Conservation (phyloP, 2,329 filamentous ascomycete species). For the Teratosphaeria destructans region DNA sequence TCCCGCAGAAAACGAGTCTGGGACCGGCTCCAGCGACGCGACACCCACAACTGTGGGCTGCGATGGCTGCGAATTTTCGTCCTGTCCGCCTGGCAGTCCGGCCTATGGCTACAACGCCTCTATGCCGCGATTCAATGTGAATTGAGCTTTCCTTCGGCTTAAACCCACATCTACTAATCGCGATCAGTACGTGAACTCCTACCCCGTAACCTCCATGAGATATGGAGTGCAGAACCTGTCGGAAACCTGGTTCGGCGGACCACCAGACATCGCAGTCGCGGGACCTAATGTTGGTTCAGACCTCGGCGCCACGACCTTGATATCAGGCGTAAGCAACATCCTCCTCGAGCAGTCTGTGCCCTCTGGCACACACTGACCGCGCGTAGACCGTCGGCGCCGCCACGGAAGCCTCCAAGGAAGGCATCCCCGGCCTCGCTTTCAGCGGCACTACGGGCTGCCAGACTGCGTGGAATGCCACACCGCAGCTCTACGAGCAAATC, state of each 20-base stretch:
- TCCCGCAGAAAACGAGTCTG: conserved; percentile 57
- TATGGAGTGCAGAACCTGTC: conserved; percentile 51
- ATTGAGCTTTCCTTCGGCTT: background rate
- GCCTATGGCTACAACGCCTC: conserved; percentile 48
- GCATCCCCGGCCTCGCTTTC: conserved; percentile 60
- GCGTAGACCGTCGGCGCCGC: conserved; percentile 53
- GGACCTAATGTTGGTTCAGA: conserved; percentile 56
- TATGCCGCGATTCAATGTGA: conserved; percentile 42
- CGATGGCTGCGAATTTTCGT: conserved; percentile 47
- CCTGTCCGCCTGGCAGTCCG: conserved; percentile 48
- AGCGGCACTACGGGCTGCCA: conserved; percentile 43
- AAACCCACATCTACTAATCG: background rate
- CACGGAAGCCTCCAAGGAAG: conserved; percentile 45
- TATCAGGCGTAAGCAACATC: conserved; percentile 41
- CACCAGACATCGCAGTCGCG: conserved; percentile 53
- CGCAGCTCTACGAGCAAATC: conserved; percentile 44
- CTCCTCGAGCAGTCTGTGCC: background rate
- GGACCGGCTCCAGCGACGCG: conserved; percentile 33
- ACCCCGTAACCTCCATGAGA: conserved; percentile 53
- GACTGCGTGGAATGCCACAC: conserved; percentile 43
- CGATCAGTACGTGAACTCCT: conserved; percentile 58
- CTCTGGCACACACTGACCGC: background rate
- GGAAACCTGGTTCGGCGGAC: conserved; percentile 43
- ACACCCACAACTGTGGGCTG: conserved; percentile 8
- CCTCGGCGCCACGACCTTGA: conserved; percentile 43